A percentile compares a stretch with the other conserved stretches of the same genome.
phyloP scores from a whole-genome alignment of 345 rosid genomes.

The Conringia planisiliqua region DNA sequence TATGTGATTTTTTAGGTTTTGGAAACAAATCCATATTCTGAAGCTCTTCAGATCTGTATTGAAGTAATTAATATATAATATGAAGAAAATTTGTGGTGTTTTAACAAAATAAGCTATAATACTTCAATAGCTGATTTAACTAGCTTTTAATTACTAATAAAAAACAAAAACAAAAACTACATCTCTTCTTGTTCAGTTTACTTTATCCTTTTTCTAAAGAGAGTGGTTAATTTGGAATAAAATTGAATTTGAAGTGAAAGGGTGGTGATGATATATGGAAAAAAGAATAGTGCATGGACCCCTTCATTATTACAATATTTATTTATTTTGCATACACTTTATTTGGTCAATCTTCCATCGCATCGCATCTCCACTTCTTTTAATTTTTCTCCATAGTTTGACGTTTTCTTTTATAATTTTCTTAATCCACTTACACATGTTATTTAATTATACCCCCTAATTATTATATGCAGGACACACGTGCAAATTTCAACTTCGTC shows the following conservation, averaged over 20 bases:
- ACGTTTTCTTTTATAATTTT: background rate
- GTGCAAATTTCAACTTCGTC: background rate
- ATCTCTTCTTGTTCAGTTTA: background rate
- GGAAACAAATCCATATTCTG: background rate
- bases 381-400: background rate
- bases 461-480: background rate
- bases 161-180: background rate
- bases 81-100: background rate
- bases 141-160: no score
- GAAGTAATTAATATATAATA: background rate
- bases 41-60: background rate
- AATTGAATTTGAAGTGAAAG: slow-evolving; percentile 9
- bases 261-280: background rate
- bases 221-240: background rate
- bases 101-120: no score
- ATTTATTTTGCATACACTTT: slow-evolving; percentile 1
- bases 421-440: background rate
- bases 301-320: slow-evolving; percentile 10
- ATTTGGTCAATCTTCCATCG: slow-evolving; percentile 15
- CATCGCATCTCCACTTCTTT: background rate
- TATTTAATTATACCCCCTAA: background rate
- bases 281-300: slow-evolving; percentile 9
- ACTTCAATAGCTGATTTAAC: background rate
- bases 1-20: background rate
- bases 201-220: background rate